Evolutionary conservation across 2,329 filamentous ascomycete genomes (phyloP).

Genomic region (Boeremia exigua): DNA sequence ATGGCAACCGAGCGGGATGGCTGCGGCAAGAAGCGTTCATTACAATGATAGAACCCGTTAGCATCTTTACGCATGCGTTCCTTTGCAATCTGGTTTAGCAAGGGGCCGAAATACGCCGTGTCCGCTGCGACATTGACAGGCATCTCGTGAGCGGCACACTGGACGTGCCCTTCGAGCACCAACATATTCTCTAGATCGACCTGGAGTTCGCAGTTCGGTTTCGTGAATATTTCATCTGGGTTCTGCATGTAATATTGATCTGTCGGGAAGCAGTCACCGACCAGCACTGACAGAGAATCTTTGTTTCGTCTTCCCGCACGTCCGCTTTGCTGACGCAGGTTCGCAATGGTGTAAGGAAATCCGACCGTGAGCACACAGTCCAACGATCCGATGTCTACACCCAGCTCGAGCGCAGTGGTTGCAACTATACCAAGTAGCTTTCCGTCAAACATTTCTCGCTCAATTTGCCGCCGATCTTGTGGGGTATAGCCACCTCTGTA

Average conservation of each 20-base stretch:
- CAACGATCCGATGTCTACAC: constrained; percentile 91
- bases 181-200: constrained; percentile 93
- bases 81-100: constrained; percentile 72
- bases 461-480: constrained; percentile 85
- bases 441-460: constrained; percentile 96
- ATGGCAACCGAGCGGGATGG: constrained; percentile 87
- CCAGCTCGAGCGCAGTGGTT: constrained; percentile 89
- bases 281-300: constrained; percentile 86
- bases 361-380: constrained; percentile 94
- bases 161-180: constrained; percentile 89
- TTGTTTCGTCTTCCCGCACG: constrained; percentile 90
- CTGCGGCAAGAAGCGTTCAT: constrained; percentile 83
- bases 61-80: constrained; percentile 77
- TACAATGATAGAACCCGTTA: constrained; percentile 86
- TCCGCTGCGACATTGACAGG: constrained; percentile 83
- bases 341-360: constrained; percentile 95
- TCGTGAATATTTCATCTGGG: constrained; percentile 89
- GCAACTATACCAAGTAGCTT: constrained; percentile 92
- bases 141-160: constrained; percentile 95
- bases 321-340: constrained; percentile 92
- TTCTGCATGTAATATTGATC: constrained; percentile 99
- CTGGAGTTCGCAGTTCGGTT: constrained; percentile 86
- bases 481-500: constrained; percentile 95
- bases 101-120: constrained; percentile 76
- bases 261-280: constrained; percentile 87